Evolutionary conservation across 306 rosid genomes (phyloP).

Genomic region (Fragaria nilgerrensis): DNA sequence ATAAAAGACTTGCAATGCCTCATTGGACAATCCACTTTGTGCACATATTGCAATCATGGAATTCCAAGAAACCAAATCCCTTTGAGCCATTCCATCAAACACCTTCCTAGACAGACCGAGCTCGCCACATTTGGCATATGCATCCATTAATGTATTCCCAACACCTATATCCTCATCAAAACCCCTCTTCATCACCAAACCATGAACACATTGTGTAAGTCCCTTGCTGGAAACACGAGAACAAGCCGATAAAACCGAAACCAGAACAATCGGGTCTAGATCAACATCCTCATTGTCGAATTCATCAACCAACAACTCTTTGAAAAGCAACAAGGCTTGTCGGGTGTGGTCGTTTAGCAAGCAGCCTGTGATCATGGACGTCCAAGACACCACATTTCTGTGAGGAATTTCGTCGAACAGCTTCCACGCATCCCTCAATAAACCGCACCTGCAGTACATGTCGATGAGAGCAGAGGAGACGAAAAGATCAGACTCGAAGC

Average conservation of each 20-base stretch:
- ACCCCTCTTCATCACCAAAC: slow-evolving; percentile 64
- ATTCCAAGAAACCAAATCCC: slow-evolving; percentile 81
- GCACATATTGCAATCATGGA: slow-evolving; percentile 77
- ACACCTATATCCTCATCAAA: slow-evolving; percentile 49
- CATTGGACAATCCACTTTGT: slow-evolving; percentile 60
- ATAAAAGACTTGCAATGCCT: slow-evolving; percentile 61
- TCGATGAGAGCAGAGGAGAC: slow-evolving; percentile 75
- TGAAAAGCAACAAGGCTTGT: slow-evolving; percentile 53
- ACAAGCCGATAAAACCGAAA: slow-evolving; percentile 71
- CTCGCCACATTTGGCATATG: slow-evolving; percentile 80
- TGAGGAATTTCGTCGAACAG: slow-evolving; percentile 72
- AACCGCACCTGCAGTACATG: slow-evolving; percentile 73
- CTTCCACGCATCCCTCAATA: slow-evolving; percentile 43
- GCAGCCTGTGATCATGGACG: slow-evolving; percentile 62
- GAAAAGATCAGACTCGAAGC: slow-evolving; percentile 56
- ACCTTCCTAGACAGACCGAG: slow-evolving; percentile 52
- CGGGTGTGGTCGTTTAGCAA: slow-evolving; percentile 47
- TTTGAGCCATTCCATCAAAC: slow-evolving; percentile 67
- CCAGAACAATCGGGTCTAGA: slow-evolving; percentile 57
- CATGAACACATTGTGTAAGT: slow-evolving; percentile 59
- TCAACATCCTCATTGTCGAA: slow-evolving; percentile 31
- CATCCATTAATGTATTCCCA: slow-evolving; percentile 85
- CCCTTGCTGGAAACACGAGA: slow-evolving; percentile 50
- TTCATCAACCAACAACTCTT: slow-evolving; percentile 56
- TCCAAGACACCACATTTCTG: slow-evolving; percentile 79